These are phyloP conservation scores for Colletotrichum lupini DNA, from an alignment of 2,329 filamentous ascomycete genomes.

Conservation along the genomic window DNA sequence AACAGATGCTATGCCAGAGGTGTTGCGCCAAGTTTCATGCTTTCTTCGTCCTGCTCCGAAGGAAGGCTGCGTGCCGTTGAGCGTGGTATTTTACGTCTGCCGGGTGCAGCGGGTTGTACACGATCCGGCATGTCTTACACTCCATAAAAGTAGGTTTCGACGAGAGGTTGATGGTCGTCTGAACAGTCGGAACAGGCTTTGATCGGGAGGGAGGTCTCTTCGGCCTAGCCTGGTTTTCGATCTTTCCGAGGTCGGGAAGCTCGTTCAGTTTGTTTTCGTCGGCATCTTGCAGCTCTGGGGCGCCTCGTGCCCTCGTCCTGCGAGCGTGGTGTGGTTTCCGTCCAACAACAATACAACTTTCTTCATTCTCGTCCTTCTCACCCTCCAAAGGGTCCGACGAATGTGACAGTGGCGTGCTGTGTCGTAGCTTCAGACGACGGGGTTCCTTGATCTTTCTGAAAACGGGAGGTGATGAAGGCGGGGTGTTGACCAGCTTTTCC, in stretches of 20 bases:
- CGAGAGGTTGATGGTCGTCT: constrained; percentile 58
- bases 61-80: constrained; percentile 45
- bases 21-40: not conserved
- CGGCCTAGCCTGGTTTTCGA: not conserved
- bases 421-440: constrained; percentile 33
- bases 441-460: constrained; percentile 30
- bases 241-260: not conserved
- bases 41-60: not conserved
- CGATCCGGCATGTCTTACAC: constrained; percentile 54
- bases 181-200: constrained; percentile 43
- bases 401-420: constrained; percentile 11
- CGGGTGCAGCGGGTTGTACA: constrained; percentile 57
- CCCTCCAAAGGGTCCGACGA: constrained; percentile 2
- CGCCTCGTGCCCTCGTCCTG: not conserved
- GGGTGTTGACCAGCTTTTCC: constrained; percentile 36
- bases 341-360: not conserved
- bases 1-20: not conserved
- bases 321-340: not conserved
- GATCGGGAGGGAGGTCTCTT: constrained; percentile 20
- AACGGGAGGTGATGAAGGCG: constrained; percentile 39
- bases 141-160: constrained; percentile 54
- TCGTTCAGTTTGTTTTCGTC: constrained; percentile 1
- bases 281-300: not conserved
- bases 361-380: not conserved
- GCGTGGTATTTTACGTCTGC: constrained; percentile 56